These are phyloP conservation scores for Cystobasidium pallidum DNA, from an alignment of 1,284 basidiomycete genomes.

Conservation along the genomic window DNA sequence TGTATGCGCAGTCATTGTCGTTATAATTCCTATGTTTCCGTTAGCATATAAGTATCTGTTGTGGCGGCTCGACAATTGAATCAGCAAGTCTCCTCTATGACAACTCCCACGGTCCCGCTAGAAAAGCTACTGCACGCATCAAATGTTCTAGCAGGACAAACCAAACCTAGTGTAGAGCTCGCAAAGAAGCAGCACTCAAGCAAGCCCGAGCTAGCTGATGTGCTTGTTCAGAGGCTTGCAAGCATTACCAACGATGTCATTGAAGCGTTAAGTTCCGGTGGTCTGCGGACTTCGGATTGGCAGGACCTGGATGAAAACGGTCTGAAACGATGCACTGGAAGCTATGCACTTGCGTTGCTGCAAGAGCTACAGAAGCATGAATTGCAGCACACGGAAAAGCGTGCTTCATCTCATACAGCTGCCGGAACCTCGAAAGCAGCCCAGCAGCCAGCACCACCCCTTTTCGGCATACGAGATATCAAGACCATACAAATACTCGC, in stretches of 20 bases:
- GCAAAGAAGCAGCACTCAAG: neutral
- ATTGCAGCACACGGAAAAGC: slow-evolving; percentile 13
- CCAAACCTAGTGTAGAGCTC: slow-evolving; percentile 3
- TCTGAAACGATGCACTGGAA: slow-evolving; percentile 8
- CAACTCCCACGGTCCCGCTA: slow-evolving; percentile 11
- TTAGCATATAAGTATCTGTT: slow-evolving; percentile 17
- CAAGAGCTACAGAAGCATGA: slow-evolving; percentile 14
- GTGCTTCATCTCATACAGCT: neutral
- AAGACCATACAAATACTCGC: slow-evolving; percentile 46
- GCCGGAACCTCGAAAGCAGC: slow-evolving; percentile 21
- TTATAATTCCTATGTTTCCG: neutral
- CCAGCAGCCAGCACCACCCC: slow-evolving; percentile 26
- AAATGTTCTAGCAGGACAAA: slow-evolving; percentile 31
- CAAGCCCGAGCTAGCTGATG: slow-evolving; percentile 18
- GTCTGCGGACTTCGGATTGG: neutral
- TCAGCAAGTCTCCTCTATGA: slow-evolving; percentile 18
- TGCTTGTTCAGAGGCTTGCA: slow-evolving; percentile 19
- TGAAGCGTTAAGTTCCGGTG: neutral
- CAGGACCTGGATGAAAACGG: slow-evolving; percentile 2
- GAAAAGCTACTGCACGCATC: slow-evolving; percentile 7
- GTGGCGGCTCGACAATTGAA: neutral
- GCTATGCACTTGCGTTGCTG: slow-evolving; percentile 9
- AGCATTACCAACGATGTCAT: slow-evolving; percentile 17
- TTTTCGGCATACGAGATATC: slow-evolving; percentile 47
- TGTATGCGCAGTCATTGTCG: neutral